Evolutionary conservation across 495 filamentous ascomycete species (phyloP).

Genomic region (Bacidia gigantensis): DNA sequence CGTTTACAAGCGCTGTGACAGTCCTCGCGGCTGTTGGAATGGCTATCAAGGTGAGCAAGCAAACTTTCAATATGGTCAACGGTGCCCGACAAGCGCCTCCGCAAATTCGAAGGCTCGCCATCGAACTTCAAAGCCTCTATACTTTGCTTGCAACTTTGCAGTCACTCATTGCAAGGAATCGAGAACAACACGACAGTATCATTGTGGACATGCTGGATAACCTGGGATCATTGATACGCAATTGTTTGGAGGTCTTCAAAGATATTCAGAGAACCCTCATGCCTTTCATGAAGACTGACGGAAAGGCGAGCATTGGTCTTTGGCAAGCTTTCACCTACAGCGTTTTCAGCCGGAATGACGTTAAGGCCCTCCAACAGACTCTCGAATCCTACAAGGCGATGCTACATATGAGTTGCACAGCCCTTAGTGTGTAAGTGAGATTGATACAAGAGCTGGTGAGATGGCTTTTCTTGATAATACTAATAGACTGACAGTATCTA

Average conservation of each 20-base stretch:
- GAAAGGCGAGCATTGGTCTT: not conserved
- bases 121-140: conserved; percentile 9
- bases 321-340: not conserved
- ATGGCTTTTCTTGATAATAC: too few species aligned
- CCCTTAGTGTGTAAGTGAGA: not conserved
- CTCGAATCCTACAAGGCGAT: not conserved
- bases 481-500: too few species aligned
- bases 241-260: not conserved
- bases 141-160: not conserved
- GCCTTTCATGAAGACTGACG: not conserved
- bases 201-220: too few species aligned
- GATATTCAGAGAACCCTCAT: not conserved
- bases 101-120: conserved; percentile 19
- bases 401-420: not conserved
- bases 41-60: too few species aligned
- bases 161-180: not conserved
- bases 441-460: too few species aligned
- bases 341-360: not conserved
- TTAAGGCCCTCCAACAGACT: not conserved
- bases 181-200: not conserved
- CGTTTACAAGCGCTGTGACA: too few species aligned
- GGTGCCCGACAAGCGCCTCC: conserved; percentile 8
- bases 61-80: too few species aligned
- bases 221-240: too few species aligned
- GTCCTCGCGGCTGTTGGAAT: too few species aligned